These are phyloP conservation scores for Pichia manshurica DNA, from an alignment of 805 yeast genomes.

Conservation along the genomic window DNA sequence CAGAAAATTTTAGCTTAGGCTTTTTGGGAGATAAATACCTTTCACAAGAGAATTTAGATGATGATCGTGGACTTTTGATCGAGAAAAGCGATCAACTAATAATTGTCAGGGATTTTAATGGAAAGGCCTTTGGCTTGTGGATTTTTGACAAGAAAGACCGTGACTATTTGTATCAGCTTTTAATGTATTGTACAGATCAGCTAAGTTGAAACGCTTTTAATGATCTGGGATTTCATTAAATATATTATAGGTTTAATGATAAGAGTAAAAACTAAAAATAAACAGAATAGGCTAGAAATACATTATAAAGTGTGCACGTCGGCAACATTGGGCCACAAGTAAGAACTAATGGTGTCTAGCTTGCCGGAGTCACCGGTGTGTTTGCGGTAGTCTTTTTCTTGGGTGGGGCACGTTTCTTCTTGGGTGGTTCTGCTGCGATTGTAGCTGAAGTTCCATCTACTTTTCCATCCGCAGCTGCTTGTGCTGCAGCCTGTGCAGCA, in stretches of 20 bases:
- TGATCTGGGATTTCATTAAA: too few species aligned
- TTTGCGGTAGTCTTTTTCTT: constrained; percentile 16
- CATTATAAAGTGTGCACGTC: too few species aligned
- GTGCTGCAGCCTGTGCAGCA: constrained; percentile 25
- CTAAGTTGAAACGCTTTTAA: not conserved
- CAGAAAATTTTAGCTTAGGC: constrained; percentile 70
- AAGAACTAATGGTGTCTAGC: not conserved
- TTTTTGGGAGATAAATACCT: constrained; percentile 48
- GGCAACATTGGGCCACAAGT: too few species aligned
- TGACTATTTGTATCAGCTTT: constrained; percentile 44
- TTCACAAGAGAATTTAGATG: constrained; percentile 21
- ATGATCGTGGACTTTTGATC: constrained; percentile 47
- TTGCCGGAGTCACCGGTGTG: constrained; percentile 1
- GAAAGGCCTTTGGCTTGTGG: constrained; percentile 76
- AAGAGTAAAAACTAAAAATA: too few species aligned
- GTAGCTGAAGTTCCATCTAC: constrained; percentile 17
- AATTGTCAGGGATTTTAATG: constrained; percentile 60
- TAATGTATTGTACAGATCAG: constrained; percentile 27
- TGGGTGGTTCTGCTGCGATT: constrained; percentile 19
- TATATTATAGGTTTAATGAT: too few species aligned
- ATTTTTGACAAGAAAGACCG: constrained; percentile 65
- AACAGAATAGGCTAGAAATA: too few species aligned
- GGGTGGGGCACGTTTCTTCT: constrained; percentile 26
- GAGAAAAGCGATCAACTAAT: constrained; percentile 66
- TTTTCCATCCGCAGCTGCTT: constrained; percentile 27